These are phyloP conservation scores for Trametes coccinea DNA, from an alignment of 768 basidiomycete species.

Conservation along the genomic window DNA sequence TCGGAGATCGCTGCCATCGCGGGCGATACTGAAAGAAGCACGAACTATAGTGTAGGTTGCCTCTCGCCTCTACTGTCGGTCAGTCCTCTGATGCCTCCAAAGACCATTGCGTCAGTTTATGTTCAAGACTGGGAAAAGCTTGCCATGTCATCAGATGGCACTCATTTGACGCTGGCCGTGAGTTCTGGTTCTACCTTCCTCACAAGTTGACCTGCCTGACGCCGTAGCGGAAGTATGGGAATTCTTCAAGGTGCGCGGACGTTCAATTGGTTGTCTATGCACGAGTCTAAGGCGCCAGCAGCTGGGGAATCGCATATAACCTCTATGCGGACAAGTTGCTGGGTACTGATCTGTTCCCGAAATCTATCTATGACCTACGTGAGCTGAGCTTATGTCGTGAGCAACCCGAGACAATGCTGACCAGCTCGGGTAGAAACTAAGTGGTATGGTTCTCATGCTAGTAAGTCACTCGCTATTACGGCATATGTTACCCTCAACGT, in stretches of 20 bases:
- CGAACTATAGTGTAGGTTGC: conserved; percentile 36
- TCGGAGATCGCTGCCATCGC: conserved; percentile 35
- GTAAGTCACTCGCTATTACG: conserved; percentile 12
- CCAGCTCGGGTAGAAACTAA: conserved; percentile 30
- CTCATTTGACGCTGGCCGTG: conserved; percentile 56
- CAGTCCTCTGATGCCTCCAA: conserved; percentile 33
- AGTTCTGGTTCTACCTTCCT: conserved; percentile 15
- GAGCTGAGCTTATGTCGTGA: background rate
- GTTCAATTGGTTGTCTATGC: no score
- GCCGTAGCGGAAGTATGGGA: conserved; percentile 44
- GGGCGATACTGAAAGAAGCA: conserved; percentile 30
- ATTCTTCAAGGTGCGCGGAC: conserved; percentile 43
- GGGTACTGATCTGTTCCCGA: conserved; percentile 37
- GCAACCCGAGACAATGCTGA: background rate
- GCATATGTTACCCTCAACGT: background rate
- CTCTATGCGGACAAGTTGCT: conserved; percentile 43
- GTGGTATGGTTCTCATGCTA: conserved; percentile 37
- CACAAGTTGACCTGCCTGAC: no score
- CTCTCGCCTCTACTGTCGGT: background rate
- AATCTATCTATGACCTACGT: conserved; percentile 37
- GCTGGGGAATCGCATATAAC: conserved; percentile 41
- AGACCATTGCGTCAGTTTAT: conserved; percentile 55
- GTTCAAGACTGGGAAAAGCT: conserved; percentile 54
- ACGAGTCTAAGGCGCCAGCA: background rate
- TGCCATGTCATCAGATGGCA: conserved; percentile 50